A percentile compares a stretch with the other conserved stretches of the same genome.
phyloP scores from a whole-genome alignment of 305 asterid species.

The Fraxinus sp. region DNA sequence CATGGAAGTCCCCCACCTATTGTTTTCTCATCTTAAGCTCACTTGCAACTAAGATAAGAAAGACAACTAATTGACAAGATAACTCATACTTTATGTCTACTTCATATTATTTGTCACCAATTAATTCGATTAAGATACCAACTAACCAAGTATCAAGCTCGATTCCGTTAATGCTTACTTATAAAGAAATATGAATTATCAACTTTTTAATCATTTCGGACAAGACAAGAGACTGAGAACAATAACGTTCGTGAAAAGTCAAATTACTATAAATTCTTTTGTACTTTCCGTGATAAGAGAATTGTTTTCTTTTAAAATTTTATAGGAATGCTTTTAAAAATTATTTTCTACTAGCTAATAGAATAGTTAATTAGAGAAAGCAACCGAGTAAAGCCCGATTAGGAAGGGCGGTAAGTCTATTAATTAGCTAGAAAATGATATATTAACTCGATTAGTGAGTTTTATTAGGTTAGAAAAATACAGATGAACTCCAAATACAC shows the following conservation, averaged over 20 bases:
- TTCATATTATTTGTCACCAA: slow-evolving; percentile 12
- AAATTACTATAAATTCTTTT: too few relatives aligned
- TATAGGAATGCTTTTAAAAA: neutral
- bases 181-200: neutral
- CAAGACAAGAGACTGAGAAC: neutral
- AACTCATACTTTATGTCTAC: slow-evolving; percentile 26
- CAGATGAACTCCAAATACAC: too few relatives aligned
- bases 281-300: neutral
- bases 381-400: neutral
- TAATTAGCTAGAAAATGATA: neutral
- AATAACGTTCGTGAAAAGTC: neutral
- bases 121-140: neutral
- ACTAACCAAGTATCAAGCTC: neutral
- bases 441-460: neutral
- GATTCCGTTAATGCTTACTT: slow-evolving; percentile 7
- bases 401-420: neutral
- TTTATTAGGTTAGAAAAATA: too few relatives aligned
- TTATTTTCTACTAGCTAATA: neutral
- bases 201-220: neutral
- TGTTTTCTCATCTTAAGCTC: slow-evolving; percentile 23
- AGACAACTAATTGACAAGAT: slow-evolving; percentile 44
- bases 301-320: neutral
- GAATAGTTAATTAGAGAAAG: neutral
- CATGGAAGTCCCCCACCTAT: slow-evolving; percentile 28
- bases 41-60: slow-evolving; percentile 4